phyloP scores from a whole-genome alignment of 768 basidiomycete genomes.

The Pholiota conissans region DNA sequence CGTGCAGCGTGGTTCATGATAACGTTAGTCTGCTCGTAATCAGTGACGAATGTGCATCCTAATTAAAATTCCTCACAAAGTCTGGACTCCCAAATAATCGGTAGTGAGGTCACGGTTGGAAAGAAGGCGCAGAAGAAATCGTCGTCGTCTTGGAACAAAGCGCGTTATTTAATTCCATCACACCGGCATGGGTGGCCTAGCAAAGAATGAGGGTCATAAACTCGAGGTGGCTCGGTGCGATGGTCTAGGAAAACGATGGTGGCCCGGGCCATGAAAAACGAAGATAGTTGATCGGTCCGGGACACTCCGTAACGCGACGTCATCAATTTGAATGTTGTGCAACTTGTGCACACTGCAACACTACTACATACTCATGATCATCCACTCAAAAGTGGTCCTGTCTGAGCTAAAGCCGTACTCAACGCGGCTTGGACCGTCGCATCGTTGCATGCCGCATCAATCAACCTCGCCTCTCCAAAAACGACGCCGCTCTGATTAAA shows the following conservation, averaged over 20 bases:
- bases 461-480: conserved; percentile 12
- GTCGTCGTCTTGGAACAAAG: not conserved
- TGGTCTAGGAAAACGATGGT: too few relatives aligned
- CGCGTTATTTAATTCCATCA: not conserved
- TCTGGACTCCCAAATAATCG: not conserved
- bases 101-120: not conserved
- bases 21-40: not conserved
- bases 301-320: not conserved
- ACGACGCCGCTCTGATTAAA: conserved; percentile 19
- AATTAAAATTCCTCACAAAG: not conserved
- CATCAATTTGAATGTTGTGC: not conserved
- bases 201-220: not conserved
- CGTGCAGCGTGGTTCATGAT: not conserved
- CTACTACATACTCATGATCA: not conserved
- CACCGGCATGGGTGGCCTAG: not conserved
- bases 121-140: not conserved
- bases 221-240: not conserved
- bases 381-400: conserved; percentile 1
- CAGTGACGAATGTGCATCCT: not conserved
- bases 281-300: not conserved
- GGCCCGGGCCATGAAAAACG: not conserved
- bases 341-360: too few relatives aligned
- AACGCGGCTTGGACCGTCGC: conserved; percentile 1
- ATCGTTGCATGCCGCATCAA: conserved; percentile 18
- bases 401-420: not conserved